These are phyloP conservation scores for Pittosporum tobira DNA, from an alignment of 129 eudicot genomes.

Conservation along the genomic window DNA sequence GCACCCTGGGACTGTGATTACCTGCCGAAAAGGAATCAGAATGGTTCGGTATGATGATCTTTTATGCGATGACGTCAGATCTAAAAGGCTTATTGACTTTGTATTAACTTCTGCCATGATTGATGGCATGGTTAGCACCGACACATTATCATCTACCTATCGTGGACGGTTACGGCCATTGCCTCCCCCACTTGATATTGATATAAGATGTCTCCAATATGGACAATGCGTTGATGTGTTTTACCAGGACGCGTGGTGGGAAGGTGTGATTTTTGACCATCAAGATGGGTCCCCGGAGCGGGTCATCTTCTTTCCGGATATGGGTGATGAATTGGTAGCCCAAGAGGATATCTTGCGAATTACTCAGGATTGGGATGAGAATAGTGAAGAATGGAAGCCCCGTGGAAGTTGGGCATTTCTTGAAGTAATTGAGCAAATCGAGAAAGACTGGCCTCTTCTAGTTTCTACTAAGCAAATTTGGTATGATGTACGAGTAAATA, in stretches of 20 bases:
- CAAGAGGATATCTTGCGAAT: conserved; percentile 30
- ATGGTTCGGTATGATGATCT: conserved; percentile 43
- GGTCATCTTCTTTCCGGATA: conserved; percentile 72
- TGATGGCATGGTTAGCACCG: conserved; percentile 33
- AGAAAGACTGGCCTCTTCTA: conserved; percentile 35
- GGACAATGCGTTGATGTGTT: conserved; percentile 78
- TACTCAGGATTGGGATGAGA: conserved; percentile 73
- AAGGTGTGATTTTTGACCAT: conserved; percentile 76
- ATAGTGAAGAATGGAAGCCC: conserved; percentile 43
- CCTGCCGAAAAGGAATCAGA: conserved; percentile 23
- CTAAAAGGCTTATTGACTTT: conserved; percentile 26
- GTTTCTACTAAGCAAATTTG: conserved; percentile 73
- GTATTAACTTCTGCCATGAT: conserved; percentile 35
- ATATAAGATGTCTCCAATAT: conserved; percentile 24
- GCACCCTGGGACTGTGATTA: conserved; percentile 47
- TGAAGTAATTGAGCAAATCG: conserved; percentile 45
- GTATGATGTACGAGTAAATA: conserved; percentile 60
- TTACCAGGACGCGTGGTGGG: conserved; percentile 87
- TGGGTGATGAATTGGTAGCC: conserved; percentile 56
- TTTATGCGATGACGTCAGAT: conserved; percentile 23
- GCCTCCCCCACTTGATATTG: conserved; percentile 25
- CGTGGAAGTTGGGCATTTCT: conserved; percentile 75
- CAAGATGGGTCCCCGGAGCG: conserved; percentile 37
- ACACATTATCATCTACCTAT: conserved; percentile 15
- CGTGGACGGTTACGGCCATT: conserved; percentile 61